Percentiles rank a stretch among this genome's conserved stretches.
Conservation (phyloP, 1,284 basidiomycete species). For the Marasmius sp. region DNA sequence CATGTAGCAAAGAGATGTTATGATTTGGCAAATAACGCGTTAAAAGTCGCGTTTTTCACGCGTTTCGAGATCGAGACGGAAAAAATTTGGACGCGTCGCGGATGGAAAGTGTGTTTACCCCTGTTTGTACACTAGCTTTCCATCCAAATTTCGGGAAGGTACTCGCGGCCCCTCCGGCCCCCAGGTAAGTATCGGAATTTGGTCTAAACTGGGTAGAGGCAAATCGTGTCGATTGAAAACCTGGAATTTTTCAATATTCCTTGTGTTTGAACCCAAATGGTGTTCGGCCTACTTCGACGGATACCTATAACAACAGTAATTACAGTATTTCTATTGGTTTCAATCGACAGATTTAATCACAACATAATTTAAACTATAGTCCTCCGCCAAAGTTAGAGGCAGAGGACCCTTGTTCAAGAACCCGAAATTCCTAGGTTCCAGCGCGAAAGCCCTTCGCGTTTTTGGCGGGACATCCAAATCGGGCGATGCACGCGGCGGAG, state of each 20-base stretch:
- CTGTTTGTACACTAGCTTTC: background rate
- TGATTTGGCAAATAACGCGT: background rate
- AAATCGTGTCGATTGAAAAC: background rate
- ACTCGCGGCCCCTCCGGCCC: background rate
- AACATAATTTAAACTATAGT: background rate
- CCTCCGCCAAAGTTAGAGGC: background rate
- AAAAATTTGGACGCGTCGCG: background rate
- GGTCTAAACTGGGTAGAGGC: background rate
- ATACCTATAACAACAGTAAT: background rate
- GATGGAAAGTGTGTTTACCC: background rate
- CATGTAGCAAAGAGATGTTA: background rate
- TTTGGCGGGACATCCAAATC: background rate
- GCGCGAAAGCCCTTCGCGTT: background rate
- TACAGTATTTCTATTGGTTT: background rate
- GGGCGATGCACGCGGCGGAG: background rate
- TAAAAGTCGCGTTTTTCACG: background rate
- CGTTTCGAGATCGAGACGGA: background rate
- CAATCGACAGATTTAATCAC: background rate
- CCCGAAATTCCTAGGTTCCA: background rate
- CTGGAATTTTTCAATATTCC: background rate
- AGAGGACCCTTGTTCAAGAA: background rate
- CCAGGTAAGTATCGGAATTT: background rate
- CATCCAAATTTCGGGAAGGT: background rate
- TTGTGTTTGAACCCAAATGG: background rate
- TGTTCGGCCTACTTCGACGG: background rate